Base-by-base conservation (phyloP, 2,329 filamentous ascomycete genomes). In the Colletotrichum godetiae region DNA sequence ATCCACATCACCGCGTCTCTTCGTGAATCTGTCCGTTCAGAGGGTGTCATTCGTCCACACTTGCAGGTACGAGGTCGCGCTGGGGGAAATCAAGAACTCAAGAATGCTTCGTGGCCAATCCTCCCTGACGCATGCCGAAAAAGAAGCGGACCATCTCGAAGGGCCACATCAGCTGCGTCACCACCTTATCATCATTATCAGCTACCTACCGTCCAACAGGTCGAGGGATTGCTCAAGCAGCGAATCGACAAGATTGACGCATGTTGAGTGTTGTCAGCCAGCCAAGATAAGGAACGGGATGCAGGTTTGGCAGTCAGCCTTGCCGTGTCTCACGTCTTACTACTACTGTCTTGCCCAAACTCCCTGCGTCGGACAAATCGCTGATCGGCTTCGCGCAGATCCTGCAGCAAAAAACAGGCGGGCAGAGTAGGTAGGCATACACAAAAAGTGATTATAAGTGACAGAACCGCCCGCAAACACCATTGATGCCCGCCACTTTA, bases 241-340 rank as follows among this genome's bases (percentile, higher is more conserved):
- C n/a, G 42, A 49, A 49, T 6, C 8, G 19, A 49, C 42, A 22
- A 11, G 3, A 10, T 49, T 22, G 42, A 19, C 19, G 42, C 42
- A 49, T 19, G 42, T 49, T 22, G 42, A 49, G 1, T 49, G n/a
- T n/a, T 42, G 42, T 19, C 42, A 49, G 6, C 42, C 46, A 60
- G 13, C 42, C 59, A 53, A 46, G 33, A 72, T 64, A 64, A 72
- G 66, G 46, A 53, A 69, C 57, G 13, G 37, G 42, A 70, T 73
- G 70, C 67, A 70, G 24, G 71, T 61, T 33, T 73, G 67, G 60
- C 67, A 71, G 60, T 60, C 55, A 37, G n/a, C 42, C 56, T 46
- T 66, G 55, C 60, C 71, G 71, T 71, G 71, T 70, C 49, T 71
- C 56, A 49, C 56, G 46, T 57, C 27, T 61, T 29, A 24, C 35